Conservation (phyloP, 1,284 basidiomycete genomes). For the Sporisorium sorghi region DNA sequence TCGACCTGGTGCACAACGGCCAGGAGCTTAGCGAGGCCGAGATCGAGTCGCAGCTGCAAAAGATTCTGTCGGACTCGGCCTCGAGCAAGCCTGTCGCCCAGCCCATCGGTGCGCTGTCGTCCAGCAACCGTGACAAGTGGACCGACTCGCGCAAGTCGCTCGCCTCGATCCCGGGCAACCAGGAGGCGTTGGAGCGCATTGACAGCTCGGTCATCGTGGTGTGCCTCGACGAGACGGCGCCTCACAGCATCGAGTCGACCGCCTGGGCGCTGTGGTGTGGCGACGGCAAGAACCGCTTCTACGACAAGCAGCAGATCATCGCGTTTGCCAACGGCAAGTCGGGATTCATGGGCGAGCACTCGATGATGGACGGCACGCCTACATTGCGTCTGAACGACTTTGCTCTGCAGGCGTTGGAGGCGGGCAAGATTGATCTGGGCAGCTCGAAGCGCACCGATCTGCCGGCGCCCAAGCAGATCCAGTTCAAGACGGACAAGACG, state of each 20-base stretch:
- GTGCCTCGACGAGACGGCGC: slow-evolving; percentile 83
- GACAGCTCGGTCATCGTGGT: slow-evolving; percentile 90
- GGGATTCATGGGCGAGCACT: slow-evolving; percentile 94
- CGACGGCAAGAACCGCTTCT: slow-evolving; percentile 91
- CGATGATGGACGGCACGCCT: slow-evolving; percentile 95
- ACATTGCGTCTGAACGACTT: slow-evolving; percentile 97
- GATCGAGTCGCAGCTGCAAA: slow-evolving; percentile 83
- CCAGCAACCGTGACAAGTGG: slow-evolving; percentile 92
- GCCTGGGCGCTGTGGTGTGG: slow-evolving; percentile 86
- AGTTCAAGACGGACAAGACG: slow-evolving; percentile 78
- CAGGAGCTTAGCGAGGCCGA: slow-evolving; percentile 80
- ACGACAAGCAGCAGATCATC: slow-evolving; percentile 91
- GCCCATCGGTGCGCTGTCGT: slow-evolving; percentile 83
- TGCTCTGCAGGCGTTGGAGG: slow-evolving; percentile 80
- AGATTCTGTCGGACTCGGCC: slow-evolving; percentile 79
- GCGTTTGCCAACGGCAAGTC: slow-evolving; percentile 84
- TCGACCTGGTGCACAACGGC: slow-evolving; percentile 74
- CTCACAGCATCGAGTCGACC: slow-evolving; percentile 81
- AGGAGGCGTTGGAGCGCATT: slow-evolving; percentile 80
- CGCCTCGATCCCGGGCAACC: slow-evolving; percentile 79
- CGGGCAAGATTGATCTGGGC: slow-evolving; percentile 79
- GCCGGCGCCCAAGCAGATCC: slow-evolving; percentile 77
- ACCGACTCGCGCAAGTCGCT: slow-evolving; percentile 75
- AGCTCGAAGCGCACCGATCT: slow-evolving; percentile 72
- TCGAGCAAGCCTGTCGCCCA: slow-evolving; percentile 74